Percentiles rank a stretch among this genome's conserved stretches.
Evolutionary conservation across 148 eudicot species (phyloP).

Genomic region (Spergularia marina): DNA sequence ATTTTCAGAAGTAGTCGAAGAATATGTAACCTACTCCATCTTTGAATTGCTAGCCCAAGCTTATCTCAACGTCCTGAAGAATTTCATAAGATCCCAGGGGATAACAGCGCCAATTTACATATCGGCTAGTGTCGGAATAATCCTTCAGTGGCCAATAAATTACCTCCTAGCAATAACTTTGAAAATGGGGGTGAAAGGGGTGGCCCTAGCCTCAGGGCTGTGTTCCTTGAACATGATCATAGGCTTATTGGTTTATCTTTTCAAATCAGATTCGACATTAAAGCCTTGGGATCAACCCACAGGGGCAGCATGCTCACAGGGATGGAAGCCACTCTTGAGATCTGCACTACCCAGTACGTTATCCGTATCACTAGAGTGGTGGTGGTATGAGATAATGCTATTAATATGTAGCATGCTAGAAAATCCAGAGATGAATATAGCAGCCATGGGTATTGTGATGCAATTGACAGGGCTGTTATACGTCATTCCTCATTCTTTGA

Average conservation of each 20-base stretch:
- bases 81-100: conserved; percentile 41
- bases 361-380: conserved; percentile 53
- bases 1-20: conserved; percentile 33
- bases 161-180: conserved; percentile 32
- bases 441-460: conserved; percentile 51
- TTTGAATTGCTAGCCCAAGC: conserved; percentile 45
- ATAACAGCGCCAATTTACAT: conserved; percentile 34
- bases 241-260: conserved; percentile 36
- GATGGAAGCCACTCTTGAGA: conserved; percentile 34
- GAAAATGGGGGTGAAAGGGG: conserved; percentile 41
- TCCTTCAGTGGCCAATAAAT: conserved; percentile 43
- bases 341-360: conserved; percentile 36
- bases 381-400: conserved; percentile 52
- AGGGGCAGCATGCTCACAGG: conserved; percentile 16
- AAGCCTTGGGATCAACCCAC: conserved; percentile 32
- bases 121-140: conserved; percentile 31
- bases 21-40: conserved; percentile 37
- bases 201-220: conserved; percentile 46
- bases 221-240: conserved; percentile 33
- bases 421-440: conserved; percentile 36
- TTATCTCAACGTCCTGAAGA: conserved; percentile 39
- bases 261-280: conserved; percentile 25
- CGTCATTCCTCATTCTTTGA: conserved; percentile 42
- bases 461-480: conserved; percentile 47
- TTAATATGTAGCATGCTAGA: conserved; percentile 40